Percentiles rank a stretch among this genome's conserved stretches.
Conservation (phyloP, 202 grass and related monocot species). For the Bolboschoenoplectus hybrid region DNA sequence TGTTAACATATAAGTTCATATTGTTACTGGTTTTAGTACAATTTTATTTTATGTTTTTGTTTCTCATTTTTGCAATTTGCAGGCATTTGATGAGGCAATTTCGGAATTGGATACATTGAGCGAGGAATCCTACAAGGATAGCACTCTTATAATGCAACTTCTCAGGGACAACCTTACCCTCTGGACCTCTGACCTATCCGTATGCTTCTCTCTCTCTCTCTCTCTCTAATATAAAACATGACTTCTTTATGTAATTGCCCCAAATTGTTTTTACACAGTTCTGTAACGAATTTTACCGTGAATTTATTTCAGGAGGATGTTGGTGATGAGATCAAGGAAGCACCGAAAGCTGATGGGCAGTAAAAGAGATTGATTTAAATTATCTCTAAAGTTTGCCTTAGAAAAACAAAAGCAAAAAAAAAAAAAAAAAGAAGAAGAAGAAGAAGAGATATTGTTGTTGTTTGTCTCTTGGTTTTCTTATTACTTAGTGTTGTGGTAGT, state of each 20-base stretch:
- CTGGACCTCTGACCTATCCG: conserved; percentile 67
- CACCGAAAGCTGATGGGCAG: conserved; percentile 55
- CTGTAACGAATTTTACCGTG: neutral
- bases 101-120: conserved; percentile 67
- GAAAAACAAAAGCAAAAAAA: neutral
- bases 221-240: neutral
- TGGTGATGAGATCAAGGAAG: conserved; percentile 68
- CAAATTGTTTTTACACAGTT: neutral
- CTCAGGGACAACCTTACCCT: conserved; percentile 78
- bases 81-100: conserved; percentile 82
- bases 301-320: conserved; percentile 57
- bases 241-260: neutral
- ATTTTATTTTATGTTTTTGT: conserved; percentile 22
- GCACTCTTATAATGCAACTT: conserved; percentile 76
- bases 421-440: neutral
- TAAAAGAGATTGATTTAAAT: conserved; percentile 41
- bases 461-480: conserved; percentile 8
- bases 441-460: neutral
- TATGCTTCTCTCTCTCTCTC: conserved; percentile 22
- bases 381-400: conserved; percentile 23
- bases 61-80: conserved; percentile 11
- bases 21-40: neutral
- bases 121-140: conserved; percentile 78
- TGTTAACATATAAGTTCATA: conserved; percentile 11
- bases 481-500: conserved; percentile 30